phyloP scores from a whole-genome alignment of 2,329 filamentous ascomycete species.

The Beauveria sp. region DNA sequence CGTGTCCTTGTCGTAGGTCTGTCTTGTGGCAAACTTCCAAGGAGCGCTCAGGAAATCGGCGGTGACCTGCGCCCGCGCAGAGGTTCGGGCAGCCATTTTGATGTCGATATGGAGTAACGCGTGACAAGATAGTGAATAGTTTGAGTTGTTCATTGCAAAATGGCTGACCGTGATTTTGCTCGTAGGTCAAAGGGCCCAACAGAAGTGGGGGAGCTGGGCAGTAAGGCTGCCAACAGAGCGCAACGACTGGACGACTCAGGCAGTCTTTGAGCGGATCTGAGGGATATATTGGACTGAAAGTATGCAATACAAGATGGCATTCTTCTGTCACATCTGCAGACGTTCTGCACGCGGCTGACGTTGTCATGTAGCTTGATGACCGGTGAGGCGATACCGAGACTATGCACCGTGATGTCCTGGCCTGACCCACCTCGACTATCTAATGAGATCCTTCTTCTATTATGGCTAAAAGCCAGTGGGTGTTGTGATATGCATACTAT shows the following conservation, averaged over 20 bases:
- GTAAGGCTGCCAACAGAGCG: too few species aligned
- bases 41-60: constrained; percentile 20
- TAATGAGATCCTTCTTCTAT: neutral
- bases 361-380: neutral
- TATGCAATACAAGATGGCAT: neutral
- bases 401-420: constrained; percentile 10
- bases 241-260: neutral
- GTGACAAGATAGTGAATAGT: neutral
- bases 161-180: constrained; percentile 1
- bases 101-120: neutral
- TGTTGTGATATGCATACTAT: too few species aligned
- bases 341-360: neutral
- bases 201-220: neutral
- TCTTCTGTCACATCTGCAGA: neutral
- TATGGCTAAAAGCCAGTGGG: neutral
- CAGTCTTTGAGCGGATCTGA: neutral
- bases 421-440: neutral
- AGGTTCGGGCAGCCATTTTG: constrained; percentile 14
- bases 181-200: constrained; percentile 4
- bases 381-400: neutral
- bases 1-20: constrained; percentile 29
- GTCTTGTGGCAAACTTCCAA: constrained; percentile 26
- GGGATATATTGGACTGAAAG: neutral
- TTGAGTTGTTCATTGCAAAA: neutral
- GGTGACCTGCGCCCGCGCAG: constrained; percentile 19